phyloP scores from a whole-genome alignment of 768 basidiomycete species.

The Tricholoma flavovirens region DNA sequence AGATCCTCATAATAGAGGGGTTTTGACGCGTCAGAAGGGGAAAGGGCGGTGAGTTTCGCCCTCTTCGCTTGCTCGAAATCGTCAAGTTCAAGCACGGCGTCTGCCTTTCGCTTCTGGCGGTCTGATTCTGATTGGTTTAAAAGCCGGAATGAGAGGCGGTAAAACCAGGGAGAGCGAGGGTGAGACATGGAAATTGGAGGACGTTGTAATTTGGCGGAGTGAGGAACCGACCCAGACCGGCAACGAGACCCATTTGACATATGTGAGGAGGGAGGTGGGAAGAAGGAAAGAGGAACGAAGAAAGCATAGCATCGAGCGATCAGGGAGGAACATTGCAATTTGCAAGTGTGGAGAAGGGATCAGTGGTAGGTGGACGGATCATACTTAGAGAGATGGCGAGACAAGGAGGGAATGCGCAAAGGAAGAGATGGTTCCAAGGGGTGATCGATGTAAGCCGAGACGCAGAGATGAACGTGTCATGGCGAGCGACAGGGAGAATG shows the following conservation, averaged over 20 bases:
- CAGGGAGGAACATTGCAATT: neutral
- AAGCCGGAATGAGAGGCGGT: neutral
- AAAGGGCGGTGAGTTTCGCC: neutral
- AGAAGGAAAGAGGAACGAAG: neutral
- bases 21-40: conserved; percentile 8
- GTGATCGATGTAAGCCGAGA: neutral
- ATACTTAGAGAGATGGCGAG: neutral
- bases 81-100: neutral
- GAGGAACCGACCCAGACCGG: neutral
- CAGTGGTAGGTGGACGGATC: neutral
- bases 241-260: neutral
- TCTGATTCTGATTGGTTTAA: neutral
- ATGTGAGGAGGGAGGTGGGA: neutral
- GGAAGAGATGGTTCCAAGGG: neutral
- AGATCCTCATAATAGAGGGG: neutral
- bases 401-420: neutral
- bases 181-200: neutral
- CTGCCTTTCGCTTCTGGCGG: neutral
- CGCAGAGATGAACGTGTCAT: too few species aligned
- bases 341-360: neutral
- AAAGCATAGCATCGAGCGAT: neutral
- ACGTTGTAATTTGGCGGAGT: neutral
- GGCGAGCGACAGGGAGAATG: too few species aligned
- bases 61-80: neutral
- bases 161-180: neutral